phyloP scores from a whole-genome alignment of 2,329 filamentous ascomycete species.

The Penicillium sp. region DNA sequence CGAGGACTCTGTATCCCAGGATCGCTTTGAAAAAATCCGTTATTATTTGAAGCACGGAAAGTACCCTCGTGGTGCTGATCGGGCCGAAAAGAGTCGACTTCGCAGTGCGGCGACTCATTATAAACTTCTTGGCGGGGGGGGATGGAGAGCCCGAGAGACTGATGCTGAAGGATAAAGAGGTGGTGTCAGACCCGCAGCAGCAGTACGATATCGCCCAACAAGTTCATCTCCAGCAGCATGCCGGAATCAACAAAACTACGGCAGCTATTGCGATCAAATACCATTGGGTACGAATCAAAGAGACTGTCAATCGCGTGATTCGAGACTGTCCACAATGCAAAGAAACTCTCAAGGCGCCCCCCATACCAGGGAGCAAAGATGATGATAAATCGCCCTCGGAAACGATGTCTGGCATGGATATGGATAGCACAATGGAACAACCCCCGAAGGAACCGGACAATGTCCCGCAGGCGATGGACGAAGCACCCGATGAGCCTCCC shows the following conservation, averaged over 20 bases:
- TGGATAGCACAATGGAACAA: constrained; percentile 20
- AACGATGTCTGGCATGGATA: constrained; percentile 15
- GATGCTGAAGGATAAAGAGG: constrained; percentile 97
- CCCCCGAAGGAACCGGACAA: constrained; percentile 14
- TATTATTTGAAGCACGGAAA: constrained; percentile 94
- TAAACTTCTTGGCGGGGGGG: constrained; percentile 63
- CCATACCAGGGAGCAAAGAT: constrained; percentile 31
- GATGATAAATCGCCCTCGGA: constrained; percentile 26
- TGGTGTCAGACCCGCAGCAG: constrained; percentile 82
- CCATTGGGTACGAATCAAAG: constrained; percentile 97
- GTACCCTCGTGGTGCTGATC: constrained; percentile 89
- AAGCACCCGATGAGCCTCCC: constrained; percentile 26
- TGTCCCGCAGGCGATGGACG: constrained; percentile 23
- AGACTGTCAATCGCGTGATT: constrained; percentile 93
- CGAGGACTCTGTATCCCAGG: constrained; percentile 85
- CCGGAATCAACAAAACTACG: constrained; percentile 97
- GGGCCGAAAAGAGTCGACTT: constrained; percentile 91
- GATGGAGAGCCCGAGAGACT: constrained; percentile 65
- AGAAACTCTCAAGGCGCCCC: constrained; percentile 65
- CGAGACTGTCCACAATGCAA: constrained; percentile 89
- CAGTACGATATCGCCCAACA: constrained; percentile 86
- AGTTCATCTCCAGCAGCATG: constrained; percentile 74
- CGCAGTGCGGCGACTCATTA: constrained; percentile 94
- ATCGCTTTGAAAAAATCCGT: constrained; percentile 97
- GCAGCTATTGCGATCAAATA: constrained; percentile 90